These are phyloP conservation scores for Monilinia laxa DNA, from an alignment of 2,329 filamentous ascomycete genomes.

Conservation along the genomic window DNA sequence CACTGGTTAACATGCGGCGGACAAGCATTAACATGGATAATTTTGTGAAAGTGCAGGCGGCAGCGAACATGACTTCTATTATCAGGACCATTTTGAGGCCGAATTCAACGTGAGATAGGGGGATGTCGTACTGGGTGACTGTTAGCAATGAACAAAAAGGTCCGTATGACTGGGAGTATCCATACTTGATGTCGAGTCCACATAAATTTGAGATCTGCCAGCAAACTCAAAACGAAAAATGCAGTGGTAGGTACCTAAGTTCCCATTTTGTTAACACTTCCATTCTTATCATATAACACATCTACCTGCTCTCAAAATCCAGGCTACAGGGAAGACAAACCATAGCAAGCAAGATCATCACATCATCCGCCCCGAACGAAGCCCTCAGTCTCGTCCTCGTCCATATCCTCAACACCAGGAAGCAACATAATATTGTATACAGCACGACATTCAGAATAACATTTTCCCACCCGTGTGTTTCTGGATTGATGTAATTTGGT, in stretches of 20 bases:
- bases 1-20: slow-evolving; percentile 30
- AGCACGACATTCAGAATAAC: slow-evolving; percentile 46
- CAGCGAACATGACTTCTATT: slow-evolving; percentile 44
- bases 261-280: background rate
- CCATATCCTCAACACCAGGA: slow-evolving; percentile 49
- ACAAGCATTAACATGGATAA: slow-evolving; percentile 43
- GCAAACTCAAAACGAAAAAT: slow-evolving; percentile 42
- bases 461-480: slow-evolving; percentile 46
- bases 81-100: slow-evolving; percentile 44
- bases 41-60: slow-evolving; percentile 42
- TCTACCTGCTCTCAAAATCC: background rate
- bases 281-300: background rate
- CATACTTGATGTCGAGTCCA: slow-evolving; percentile 42
- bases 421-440: slow-evolving; percentile 43
- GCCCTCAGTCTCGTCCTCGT: slow-evolving; percentile 46
- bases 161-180: background rate
- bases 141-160: background rate
- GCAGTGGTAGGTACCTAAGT: slow-evolving; percentile 41
- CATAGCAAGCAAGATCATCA: slow-evolving; percentile 47
- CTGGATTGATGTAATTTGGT: slow-evolving; percentile 49
- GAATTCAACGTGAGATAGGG: slow-evolving; percentile 38
- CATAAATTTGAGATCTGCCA: slow-evolving; percentile 42
- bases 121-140: slow-evolving; percentile 43
- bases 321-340: slow-evolving; percentile 25
- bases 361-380: slow-evolving; percentile 49